phyloP scores from a whole-genome alignment of 129 eudicot species.

The Artemisia argyi region DNA sequence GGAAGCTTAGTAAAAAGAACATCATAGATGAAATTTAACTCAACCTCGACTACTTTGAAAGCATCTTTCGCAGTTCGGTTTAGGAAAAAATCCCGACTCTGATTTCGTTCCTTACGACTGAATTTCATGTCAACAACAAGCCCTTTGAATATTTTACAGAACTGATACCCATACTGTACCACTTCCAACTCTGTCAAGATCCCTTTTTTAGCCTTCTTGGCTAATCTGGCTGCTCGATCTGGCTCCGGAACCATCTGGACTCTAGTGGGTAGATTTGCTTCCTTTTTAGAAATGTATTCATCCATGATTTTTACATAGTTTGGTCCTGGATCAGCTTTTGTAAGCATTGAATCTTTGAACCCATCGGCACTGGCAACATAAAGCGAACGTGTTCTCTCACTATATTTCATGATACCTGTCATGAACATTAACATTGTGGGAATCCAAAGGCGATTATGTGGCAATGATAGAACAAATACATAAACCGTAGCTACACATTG shows the following conservation, averaged over 20 bases:
- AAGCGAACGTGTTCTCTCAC: constrained; percentile 42
- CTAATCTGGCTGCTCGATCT: constrained; percentile 31
- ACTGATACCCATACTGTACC: constrained; percentile 47
- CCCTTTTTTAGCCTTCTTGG: constrained; percentile 36
- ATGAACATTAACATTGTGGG: constrained; percentile 47
- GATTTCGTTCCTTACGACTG: constrained; percentile 40
- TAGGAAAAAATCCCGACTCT: constrained; percentile 53
- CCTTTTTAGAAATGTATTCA: constrained; percentile 40
- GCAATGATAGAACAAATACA: constrained; percentile 39
- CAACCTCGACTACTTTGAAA: constrained; percentile 50
- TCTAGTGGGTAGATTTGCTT: constrained; percentile 37
- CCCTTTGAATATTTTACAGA: constrained; percentile 48
- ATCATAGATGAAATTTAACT: constrained; percentile 59
- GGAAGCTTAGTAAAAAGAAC: constrained; percentile 58
- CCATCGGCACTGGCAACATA: constrained; percentile 46
- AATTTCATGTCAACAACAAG: constrained; percentile 52
- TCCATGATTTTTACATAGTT: constrained; percentile 59
- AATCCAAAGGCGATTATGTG: constrained; percentile 33
- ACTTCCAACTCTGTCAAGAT: constrained; percentile 33
- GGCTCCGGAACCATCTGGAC: constrained; percentile 32
- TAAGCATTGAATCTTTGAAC: constrained; percentile 52
- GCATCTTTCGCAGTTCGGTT: constrained; percentile 43
- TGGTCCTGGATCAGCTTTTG: constrained; percentile 43
- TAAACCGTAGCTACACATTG: constrained; percentile 32
- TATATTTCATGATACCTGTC: constrained; percentile 46